phyloP scores from a whole-genome alignment of 2,329 filamentous ascomycete genomes.

The Verticillium nubilum region DNA sequence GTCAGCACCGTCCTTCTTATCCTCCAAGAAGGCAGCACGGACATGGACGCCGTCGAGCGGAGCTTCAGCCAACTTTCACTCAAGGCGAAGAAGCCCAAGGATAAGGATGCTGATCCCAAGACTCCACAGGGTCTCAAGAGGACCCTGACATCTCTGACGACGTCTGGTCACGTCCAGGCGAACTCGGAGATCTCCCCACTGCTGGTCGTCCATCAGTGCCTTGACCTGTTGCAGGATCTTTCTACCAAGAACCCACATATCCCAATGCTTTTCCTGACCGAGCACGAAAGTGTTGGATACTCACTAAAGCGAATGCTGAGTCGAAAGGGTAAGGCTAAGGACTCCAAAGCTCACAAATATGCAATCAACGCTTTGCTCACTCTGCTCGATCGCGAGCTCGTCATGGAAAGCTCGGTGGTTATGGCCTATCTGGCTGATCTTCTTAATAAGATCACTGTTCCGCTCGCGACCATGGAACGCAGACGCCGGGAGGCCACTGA shows the following conservation, averaged over 20 bases:
- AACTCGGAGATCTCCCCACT: slow-evolving; percentile 89
- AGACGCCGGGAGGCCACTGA: slow-evolving; percentile 67
- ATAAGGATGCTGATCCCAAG: slow-evolving; percentile 58
- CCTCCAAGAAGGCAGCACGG: slow-evolving; percentile 88
- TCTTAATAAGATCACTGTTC: slow-evolving; percentile 81
- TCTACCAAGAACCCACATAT: slow-evolving; percentile 82
- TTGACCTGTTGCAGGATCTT: slow-evolving; percentile 78
- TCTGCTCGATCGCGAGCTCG: slow-evolving; percentile 85
- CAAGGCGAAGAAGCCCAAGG: slow-evolving; percentile 74
- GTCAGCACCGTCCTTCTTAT: slow-evolving; percentile 90
- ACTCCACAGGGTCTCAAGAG: slow-evolving; percentile 78
- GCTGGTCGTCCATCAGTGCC: slow-evolving; percentile 91
- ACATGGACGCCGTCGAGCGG: slow-evolving; percentile 88
- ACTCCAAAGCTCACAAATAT: slow-evolving; percentile 72
- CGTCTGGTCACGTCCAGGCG: slow-evolving; percentile 42
- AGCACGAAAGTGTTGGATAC: slow-evolving; percentile 73
- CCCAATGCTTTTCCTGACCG: slow-evolving; percentile 85
- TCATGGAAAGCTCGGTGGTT: slow-evolving; percentile 94
- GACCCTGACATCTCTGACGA: slow-evolving; percentile 55
- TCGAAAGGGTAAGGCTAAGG: slow-evolving; percentile 80
- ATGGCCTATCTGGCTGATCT: slow-evolving; percentile 91
- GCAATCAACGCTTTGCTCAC: slow-evolving; percentile 87
- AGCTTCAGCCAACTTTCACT: slow-evolving; percentile 92
- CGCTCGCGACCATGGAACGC: slow-evolving; percentile 74
- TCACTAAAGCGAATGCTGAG: slow-evolving; percentile 71